Evolutionary conservation across 257 asterid genomes (phyloP), one percentile per base, ranked within the genome.

Genomic region (Nicotiana paniculata): DNA sequence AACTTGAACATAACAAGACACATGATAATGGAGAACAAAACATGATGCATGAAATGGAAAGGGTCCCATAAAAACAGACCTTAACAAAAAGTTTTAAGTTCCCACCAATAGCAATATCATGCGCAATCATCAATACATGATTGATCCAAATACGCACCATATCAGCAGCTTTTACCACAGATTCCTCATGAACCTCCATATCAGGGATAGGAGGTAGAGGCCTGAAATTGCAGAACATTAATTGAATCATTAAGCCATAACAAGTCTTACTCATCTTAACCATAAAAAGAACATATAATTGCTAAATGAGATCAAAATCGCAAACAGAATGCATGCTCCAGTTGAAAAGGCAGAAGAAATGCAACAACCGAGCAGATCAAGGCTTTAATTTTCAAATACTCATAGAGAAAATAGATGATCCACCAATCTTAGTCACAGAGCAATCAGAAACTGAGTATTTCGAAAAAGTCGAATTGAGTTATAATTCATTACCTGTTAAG

Each of bases 181-280:
- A 82, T 84, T 91, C 97, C 87, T 94, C 98, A 4, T 97, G 85
- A 83, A 96, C 83, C 85, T 89, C 96, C 85, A 96, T 90, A 87
- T 88, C 90, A 69, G 98, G 99, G 75, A 96, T 92, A 30, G 99
- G 99, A n/a, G 99, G 99, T 83, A 94, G 86, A 76, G 99, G 98
- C 86, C 99, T 96, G 81, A 63, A 74, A 79, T 69, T 80, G 65
- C 15, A 51, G 26, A n/a, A 75, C 9, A 51, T 15, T 43, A 15
- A 75, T 51, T 26, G 63, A 51, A 48, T 51, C 63, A 9, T 24
- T 63, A 77, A 55, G 65, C 72, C 61, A 80, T 62, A 57, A 18
- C 48, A 79, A 55, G 28, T 68, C 28, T 57, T 77, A 43, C 61
- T 28, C 61, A 69, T 4, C 53, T n/a, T 16, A 70, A 63, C 11